Evolutionary conservation across 441 rosid species (phyloP), one percentile per base, ranked within the genome.

Genomic region (Rhodomyrtus psidioides): DNA sequence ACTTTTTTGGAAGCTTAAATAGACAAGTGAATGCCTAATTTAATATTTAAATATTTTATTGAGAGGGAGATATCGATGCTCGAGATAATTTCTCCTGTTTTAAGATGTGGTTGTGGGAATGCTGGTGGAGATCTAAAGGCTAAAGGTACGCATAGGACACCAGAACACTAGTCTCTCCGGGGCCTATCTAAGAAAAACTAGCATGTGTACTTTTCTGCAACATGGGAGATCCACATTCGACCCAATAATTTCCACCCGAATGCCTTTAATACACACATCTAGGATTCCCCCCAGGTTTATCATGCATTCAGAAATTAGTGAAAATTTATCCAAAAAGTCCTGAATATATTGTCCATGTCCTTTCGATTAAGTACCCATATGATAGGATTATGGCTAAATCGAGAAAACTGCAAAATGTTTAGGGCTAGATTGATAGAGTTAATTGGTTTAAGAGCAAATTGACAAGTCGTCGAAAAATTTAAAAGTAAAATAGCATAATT

Each of bases 1-100:
- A 49, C 4, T 49, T 10, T 49, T 49, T 3, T 12, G 10, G 12
- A 49, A 10, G 14, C 53, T 10, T 49, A 49, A 49, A 3, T 4
- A 2, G 12, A 8, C 4, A 9, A 1, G 9, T 8, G 12, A 46
- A 46, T 46, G 4, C 7, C 0, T 12, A 0, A 12, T 49, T 49
- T 49, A 10, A 10, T 49, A 49, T 49, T 49, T 49, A 49, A 10
- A 10, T 49, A 3, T 10, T 49, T 12, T 49, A 12, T 49, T 12
- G 53, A 49, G 53, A 12, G 21, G 27, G 21, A 14, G 21, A 28
- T 42, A 28, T 30, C 6, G 23, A 8, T 2, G 75, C 75, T 62
- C 44, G 42, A 16, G 28, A 62, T 62, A 16, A 34, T 62, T 19
- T 62, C 8, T 30, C 42, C 44, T 62, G 44, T 30, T 30, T 28